Evolutionary conservation across 2,329 filamentous ascomycete genomes (phyloP), one percentile per base, ranked within the genome.

Genomic region (Helminthosporium solani): DNA sequence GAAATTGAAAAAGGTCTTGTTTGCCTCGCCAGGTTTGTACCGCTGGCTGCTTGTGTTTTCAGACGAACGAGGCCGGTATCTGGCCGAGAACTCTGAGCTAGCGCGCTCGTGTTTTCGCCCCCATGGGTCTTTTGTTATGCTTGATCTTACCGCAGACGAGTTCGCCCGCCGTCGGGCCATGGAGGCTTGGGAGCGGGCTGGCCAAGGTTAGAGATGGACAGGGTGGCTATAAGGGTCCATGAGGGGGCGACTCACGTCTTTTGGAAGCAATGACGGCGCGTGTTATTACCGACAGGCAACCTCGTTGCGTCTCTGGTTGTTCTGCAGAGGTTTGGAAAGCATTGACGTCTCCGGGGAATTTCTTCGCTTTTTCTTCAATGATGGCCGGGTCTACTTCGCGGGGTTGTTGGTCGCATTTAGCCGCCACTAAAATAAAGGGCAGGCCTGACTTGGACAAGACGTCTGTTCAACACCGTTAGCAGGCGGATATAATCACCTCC

Each of bases 341-440:
- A 51, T 83, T 82, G 51, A 92, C 61, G 33, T 70, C 79, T 57
- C 83, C 86, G 14, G 86, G 79, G 49, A 86, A 80, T 57, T 70
- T 65, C 53, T 72, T 76, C 31, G 87, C 88, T 54, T 81, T 76
- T 39, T 80, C 72, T 61, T 88, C 84, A 46, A 94, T 78, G 44
- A 75, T 79, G 21, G 83, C 77, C 12, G 86, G 81, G 61, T 92
- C 84, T 45, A 95, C 78, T 64, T 89, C 81, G 62, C 87, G 84
- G 52, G 85, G 81, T 38, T 86, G 84, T 40, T 84, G 81, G 68
- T 96, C 92, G 75, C 89, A 95, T 77, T 96, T 96, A 69, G 86
- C 92, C 44, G 90, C 89, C 41, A 95, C 88, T 33, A 96, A 80
- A 52, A 92, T 79, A 42, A 86, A 87, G 7, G 91, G 90, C 31